Conservation (phyloP, 2,329 filamentous ascomycete species). For the Ophidiomyces ophidiicola region DNA sequence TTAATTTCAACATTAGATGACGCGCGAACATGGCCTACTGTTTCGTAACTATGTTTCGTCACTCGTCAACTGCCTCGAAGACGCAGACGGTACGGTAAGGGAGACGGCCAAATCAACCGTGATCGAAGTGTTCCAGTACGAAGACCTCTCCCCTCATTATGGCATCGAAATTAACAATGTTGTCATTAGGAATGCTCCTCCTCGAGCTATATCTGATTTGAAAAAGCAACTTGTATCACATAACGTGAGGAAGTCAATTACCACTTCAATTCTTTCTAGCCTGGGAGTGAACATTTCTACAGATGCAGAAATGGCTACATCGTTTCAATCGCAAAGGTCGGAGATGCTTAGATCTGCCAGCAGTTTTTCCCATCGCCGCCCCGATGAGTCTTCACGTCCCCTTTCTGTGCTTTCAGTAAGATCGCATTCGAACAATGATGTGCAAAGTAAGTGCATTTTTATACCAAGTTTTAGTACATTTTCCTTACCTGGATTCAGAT, state of each 20-base stretch:
- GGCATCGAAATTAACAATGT: not conserved
- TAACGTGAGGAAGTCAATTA: slow-evolving; percentile 77
- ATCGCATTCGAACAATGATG: slow-evolving; percentile 14
- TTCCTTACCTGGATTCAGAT: slow-evolving; percentile 5
- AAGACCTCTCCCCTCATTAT: slow-evolving; percentile 4
- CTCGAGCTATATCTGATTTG: slow-evolving; percentile 73
- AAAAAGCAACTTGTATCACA: slow-evolving; percentile 74
- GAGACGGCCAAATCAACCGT: slow-evolving; percentile 72
- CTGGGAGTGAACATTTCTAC: slow-evolving; percentile 44
- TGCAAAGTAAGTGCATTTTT: slow-evolving; percentile 10
- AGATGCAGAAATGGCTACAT: slow-evolving; percentile 20
- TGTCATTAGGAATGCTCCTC: slow-evolving; percentile 54
- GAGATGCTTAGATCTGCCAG: slow-evolving; percentile 19
- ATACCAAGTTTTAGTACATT: not conserved
- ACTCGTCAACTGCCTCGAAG: slow-evolving; percentile 77
- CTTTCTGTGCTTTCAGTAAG: slow-evolving; percentile 17
- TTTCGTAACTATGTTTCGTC: slow-evolving; percentile 74
- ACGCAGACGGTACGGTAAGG: slow-evolving; percentile 76
- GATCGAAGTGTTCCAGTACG: slow-evolving; percentile 72
- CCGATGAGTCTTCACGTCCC: slow-evolving; percentile 19
- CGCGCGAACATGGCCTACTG: slow-evolving; percentile 62
- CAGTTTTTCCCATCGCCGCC: slow-evolving; percentile 19
- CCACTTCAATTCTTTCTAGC: slow-evolving; percentile 64
- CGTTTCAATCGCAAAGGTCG: slow-evolving; percentile 16
- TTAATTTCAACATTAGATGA: slow-evolving; percentile 48